Conservation (phyloP, 371 early-diverging fungal species). For the Mortierella sp. region DNA sequence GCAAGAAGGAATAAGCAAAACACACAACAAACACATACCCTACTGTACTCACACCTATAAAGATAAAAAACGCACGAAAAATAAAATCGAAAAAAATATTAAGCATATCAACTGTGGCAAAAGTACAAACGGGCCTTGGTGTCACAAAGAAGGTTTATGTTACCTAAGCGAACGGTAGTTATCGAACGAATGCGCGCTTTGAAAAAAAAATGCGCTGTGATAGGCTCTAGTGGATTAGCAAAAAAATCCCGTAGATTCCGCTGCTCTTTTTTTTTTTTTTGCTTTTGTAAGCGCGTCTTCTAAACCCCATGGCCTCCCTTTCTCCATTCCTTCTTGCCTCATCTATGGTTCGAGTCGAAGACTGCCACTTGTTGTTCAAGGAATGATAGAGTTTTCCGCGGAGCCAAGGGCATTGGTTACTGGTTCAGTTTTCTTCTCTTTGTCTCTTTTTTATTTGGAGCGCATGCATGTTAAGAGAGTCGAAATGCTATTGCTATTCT, state of each 20-base stretch:
- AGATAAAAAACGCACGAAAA: background rate
- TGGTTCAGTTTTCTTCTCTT: background rate
- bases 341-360: background rate
- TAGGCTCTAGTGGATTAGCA: too few relatives aligned
- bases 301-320: background rate
- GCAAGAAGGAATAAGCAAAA: conserved; percentile 17
- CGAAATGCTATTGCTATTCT: too few relatives aligned
- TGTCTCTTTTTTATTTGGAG: background rate
- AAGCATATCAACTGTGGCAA: background rate
- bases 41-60: background rate
- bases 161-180: conserved; percentile 11
- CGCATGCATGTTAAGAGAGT: too few relatives aligned
- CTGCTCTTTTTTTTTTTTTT: background rate
- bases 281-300: conserved; percentile 10
- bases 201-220: too few relatives aligned
- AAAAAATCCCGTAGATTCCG: background rate
- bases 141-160: background rate
- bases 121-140: background rate
- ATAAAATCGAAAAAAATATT: background rate
- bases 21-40: background rate
- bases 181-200: too few relatives aligned
- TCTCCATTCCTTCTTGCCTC: background rate
- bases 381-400: background rate
- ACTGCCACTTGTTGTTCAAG: background rate
- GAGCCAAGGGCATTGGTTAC: background rate